Conservation (phyloP, 495 filamentous ascomycete species). For the Xylaria bambusicola region DNA sequence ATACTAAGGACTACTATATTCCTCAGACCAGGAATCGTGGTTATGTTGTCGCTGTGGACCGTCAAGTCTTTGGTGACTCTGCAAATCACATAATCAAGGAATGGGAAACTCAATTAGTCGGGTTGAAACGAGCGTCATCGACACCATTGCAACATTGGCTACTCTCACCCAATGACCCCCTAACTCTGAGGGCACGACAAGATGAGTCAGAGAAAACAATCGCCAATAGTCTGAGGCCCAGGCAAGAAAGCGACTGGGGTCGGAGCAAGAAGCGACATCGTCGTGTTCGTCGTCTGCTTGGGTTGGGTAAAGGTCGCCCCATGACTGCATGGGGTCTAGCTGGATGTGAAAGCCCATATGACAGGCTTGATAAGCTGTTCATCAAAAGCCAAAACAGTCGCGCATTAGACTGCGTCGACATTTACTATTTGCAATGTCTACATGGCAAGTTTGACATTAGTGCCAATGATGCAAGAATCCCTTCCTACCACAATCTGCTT, state of each 20-base stretch:
- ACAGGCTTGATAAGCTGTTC: conserved; percentile 49
- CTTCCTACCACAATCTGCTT: too few relatives aligned
- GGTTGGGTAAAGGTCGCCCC: conserved; percentile 55
- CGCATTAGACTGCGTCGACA: conserved; percentile 69
- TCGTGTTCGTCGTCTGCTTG: conserved; percentile 44
- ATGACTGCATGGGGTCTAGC: conserved; percentile 59
- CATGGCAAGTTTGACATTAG: conserved; percentile 26
- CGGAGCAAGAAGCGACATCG: conserved; percentile 59
- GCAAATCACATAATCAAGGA: not conserved
- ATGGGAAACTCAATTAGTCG: conserved; percentile 36
- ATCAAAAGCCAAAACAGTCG: conserved; percentile 46
- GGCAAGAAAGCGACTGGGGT: conserved; percentile 53
- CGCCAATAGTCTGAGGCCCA: conserved; percentile 16
- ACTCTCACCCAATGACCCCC: conserved; percentile 56
- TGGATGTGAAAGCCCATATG: conserved; percentile 55
- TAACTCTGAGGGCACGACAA: conserved; percentile 51
- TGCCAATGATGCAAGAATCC: not conserved
- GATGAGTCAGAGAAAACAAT: conserved; percentile 40
- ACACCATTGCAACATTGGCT: conserved; percentile 65
- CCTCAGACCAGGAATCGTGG: conserved; percentile 75
- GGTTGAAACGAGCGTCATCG: conserved; percentile 61
- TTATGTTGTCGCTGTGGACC: conserved; percentile 69
- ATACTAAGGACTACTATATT: conserved; percentile 77
- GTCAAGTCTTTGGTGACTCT: conserved; percentile 26
- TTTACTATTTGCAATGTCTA: conserved; percentile 53